Percentiles rank a stretch among this genome's conserved stretches.
phyloP scores from a whole-genome alignment of 441 rosid genomes.

The Flueggea neowawraea region DNA sequence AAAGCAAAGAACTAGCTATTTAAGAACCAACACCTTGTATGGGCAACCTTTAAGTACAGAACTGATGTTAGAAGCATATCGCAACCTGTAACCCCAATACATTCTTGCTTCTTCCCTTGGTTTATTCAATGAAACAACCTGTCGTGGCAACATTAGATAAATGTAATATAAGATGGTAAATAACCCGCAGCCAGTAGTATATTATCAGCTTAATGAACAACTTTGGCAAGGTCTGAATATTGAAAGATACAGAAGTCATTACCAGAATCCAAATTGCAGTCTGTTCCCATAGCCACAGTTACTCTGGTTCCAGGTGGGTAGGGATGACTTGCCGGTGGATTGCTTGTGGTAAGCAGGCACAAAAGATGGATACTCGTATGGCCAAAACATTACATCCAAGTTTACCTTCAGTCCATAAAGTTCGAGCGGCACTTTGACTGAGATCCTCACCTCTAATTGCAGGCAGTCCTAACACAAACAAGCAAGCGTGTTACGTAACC shows the following conservation, averaged over 20 bases:
- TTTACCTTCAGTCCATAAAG: conserved; percentile 93
- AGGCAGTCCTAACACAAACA: conserved; percentile 70
- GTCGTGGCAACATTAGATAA: conserved; percentile 56
- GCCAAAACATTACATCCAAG: conserved; percentile 1
- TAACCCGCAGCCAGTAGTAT: not conserved
- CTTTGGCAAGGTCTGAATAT: conserved; percentile 5
- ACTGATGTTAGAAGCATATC: conserved; percentile 79
- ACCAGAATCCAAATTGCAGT: conserved; percentile 63
- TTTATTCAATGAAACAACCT: conserved; percentile 62
- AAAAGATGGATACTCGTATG: not conserved
- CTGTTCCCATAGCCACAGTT: conserved; percentile 83
- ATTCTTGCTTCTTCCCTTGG: conserved; percentile 77
- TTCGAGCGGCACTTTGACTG: conserved; percentile 91
- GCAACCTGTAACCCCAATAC: conserved; percentile 97
- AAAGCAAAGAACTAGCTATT: not conserved
- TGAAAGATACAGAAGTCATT: conserved; percentile 11
- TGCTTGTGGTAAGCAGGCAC: not conserved
- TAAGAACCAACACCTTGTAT: conserved; percentile 42
- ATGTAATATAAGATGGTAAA: conserved; percentile 20
- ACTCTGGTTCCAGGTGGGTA: conserved; percentile 63
- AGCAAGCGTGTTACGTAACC: conserved; percentile 13
- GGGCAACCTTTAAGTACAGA: conserved; percentile 64
- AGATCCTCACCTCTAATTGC: conserved; percentile 90
- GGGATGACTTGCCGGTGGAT: not conserved
- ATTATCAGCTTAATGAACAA: not conserved